Percentiles rank a stretch among this genome's conserved stretches.
phyloP scores from a whole-genome alignment of 768 basidiomycete genomes.

The Rhizopogon sp. region DNA sequence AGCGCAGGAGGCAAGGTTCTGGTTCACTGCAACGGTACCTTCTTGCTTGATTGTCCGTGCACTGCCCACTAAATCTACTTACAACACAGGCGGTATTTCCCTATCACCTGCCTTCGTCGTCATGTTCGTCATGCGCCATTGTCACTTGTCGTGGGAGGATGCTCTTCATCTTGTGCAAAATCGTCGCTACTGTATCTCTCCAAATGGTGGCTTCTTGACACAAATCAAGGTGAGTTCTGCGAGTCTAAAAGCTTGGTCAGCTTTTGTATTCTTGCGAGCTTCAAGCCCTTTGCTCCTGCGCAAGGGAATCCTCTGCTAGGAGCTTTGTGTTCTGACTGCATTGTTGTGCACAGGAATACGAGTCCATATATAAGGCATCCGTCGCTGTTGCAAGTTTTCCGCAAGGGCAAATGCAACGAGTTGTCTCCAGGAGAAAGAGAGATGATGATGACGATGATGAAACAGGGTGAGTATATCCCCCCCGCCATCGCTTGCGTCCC shows the following conservation, averaged over 20 bases:
- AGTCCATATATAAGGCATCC: constrained; percentile 84
- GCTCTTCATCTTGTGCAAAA: constrained; percentile 87
- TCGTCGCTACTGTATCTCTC: constrained; percentile 88
- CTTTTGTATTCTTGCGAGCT: not conserved
- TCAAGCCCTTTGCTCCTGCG: not conserved
- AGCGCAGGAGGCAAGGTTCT: constrained; percentile 64
- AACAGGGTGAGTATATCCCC: constrained; percentile 28
- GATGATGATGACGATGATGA: constrained; percentile 72
- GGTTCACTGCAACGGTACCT: constrained; percentile 82
- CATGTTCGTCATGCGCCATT: constrained; percentile 90
- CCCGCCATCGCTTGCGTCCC: not conserved
- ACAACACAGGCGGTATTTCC: constrained; percentile 69
- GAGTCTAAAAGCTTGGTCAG: not conserved
- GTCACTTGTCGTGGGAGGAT: constrained; percentile 80
- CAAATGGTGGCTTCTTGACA: constrained; percentile 86
- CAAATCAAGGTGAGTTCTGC: constrained; percentile 71
- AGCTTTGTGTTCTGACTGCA: constrained; percentile 1
- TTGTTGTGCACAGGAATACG: constrained; percentile 66
- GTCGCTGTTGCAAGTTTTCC: constrained; percentile 63
- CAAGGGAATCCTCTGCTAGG: not conserved
- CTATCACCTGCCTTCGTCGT: constrained; percentile 86
- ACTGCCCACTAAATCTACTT: not conserved
- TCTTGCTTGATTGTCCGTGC: not conserved
- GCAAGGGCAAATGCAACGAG: constrained; percentile 31
- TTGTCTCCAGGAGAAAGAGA: constrained; percentile 59